phyloP scores from a whole-genome alignment of 208 protist genomes.

The Vickermania ingenoplastis region DNA sequence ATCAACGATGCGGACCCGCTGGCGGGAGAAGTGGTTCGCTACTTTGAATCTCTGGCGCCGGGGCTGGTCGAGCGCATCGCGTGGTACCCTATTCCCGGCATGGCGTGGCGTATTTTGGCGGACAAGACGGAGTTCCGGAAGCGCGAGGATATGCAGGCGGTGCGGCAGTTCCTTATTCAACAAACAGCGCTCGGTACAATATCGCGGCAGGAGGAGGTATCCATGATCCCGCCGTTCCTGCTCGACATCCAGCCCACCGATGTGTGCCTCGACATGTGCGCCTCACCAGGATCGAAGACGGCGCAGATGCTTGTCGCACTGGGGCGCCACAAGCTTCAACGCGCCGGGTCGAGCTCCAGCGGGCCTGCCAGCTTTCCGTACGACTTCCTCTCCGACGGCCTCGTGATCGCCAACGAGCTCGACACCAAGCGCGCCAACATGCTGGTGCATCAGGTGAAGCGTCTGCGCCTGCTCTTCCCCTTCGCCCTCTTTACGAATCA shows the following conservation, averaged over 20 bases:
- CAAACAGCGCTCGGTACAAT: slow-evolving; percentile 80
- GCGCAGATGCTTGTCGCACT: slow-evolving; percentile 76
- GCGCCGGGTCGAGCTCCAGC: slow-evolving; percentile 30
- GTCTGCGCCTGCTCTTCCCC: slow-evolving; percentile 73
- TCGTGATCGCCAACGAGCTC: slow-evolving; percentile 84
- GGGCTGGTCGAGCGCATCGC: slow-evolving; percentile 63
- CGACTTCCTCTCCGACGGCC: slow-evolving; percentile 54
- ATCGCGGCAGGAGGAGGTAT: slow-evolving; percentile 74
- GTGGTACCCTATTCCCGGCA: slow-evolving; percentile 70
- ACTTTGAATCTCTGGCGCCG: slow-evolving; percentile 35
- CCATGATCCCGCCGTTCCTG: slow-evolving; percentile 78
- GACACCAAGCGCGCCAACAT: slow-evolving; percentile 80
- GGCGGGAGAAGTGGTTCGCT: slow-evolving; percentile 26
- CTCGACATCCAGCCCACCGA: slow-evolving; percentile 74
- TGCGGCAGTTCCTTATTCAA: slow-evolving; percentile 74
- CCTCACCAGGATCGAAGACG: slow-evolving; percentile 87
- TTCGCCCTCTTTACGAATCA: slow-evolving; percentile 88
- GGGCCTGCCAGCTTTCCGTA: slow-evolving; percentile 57
- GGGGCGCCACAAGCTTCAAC: slow-evolving; percentile 59
- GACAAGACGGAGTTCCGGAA: slow-evolving; percentile 79
- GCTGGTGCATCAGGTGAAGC: slow-evolving; percentile 82
- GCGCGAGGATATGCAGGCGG: slow-evolving; percentile 36
- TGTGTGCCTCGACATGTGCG: slow-evolving; percentile 85
- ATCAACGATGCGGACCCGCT: slow-evolving; percentile 79
- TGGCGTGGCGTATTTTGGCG: slow-evolving; percentile 73